Base-by-base conservation (phyloP, 1,284 basidiomycete species). In the Prillingera fragicola region DNA sequence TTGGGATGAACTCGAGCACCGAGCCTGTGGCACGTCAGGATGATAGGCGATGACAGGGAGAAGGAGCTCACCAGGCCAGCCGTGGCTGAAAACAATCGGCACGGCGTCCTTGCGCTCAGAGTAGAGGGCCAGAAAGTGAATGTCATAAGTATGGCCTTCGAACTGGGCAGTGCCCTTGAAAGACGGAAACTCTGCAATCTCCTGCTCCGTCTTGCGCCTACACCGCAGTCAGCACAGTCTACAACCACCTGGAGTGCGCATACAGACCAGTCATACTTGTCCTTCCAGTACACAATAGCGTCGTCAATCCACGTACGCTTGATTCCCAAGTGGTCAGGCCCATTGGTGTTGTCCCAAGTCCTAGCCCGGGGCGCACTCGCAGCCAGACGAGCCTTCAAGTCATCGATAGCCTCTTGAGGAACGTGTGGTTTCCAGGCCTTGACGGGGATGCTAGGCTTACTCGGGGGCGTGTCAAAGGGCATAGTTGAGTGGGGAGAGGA, bases 61-160 rank as follows among this genome's bases (percentile, higher is more conserved):
- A n/a, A n/a, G 5, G 9, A 5, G 40, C 43, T 6, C 17, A 46
- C 44, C 46, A 9, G 70, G 70, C 70, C 70, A 72, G 9, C 70
- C 70, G 38, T 72, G 70, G 21, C 57, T 50, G 43, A 70, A 45
- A 10, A 71, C 43, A 17, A 72, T 34, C 8, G 69, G 64, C 8
- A 62, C 44, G 3, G 67, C 67, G 28, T 67, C 55, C 17, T 46
- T 39, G 28, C 57, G 52, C 21, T 53, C 19, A 17, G 57, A 59
- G 47, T 60, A 64, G 3, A 67, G 41, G 0, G 54, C 65, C 15
- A 61, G 55, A 36, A 70, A 72, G 33, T 69, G 64, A 3, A 67
- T 53, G 12, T 56, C 48, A 38, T 54, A 57, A 13, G 25, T 41
- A 15, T 47, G 32, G 9, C 48, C 48, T 1, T 52, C 43, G 13